Conservation (phyloP, 441 rosid species). For the Isatis lusitanica region DNA sequence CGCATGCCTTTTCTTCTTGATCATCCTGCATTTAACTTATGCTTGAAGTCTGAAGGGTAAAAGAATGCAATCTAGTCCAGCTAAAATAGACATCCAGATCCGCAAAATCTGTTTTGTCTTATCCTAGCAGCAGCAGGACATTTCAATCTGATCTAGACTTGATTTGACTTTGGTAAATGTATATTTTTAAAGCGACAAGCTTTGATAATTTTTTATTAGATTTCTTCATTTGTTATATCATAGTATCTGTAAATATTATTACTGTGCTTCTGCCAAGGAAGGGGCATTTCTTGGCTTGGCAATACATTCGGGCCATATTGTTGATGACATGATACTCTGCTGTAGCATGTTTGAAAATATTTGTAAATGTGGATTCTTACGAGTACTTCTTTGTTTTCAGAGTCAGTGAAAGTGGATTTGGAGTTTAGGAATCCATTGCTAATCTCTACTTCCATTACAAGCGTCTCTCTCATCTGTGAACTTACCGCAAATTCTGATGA, state of each 20-base stretch:
- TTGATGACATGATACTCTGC: constrained; percentile 13
- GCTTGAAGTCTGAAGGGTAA: constrained; percentile 23
- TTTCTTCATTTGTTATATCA: constrained; percentile 12
- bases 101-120: constrained; percentile 17
- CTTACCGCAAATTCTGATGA: constrained; percentile 67
- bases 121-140: background rate
- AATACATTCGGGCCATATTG: constrained; percentile 1
- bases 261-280: constrained; percentile 14
- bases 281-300: constrained; percentile 18
- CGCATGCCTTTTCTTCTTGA: background rate
- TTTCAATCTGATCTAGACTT: constrained; percentile 9
- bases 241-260: constrained; percentile 6
- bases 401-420: constrained; percentile 71
- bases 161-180: constrained; percentile 1
- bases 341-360: constrained; percentile 10
- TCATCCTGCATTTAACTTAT: constrained; percentile 10
- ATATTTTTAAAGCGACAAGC: constrained; percentile 3
- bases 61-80: constrained; percentile 10
- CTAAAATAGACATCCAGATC: background rate
- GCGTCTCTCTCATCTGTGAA: constrained; percentile 81
- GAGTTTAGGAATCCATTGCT: constrained; percentile 86
- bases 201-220: constrained; percentile 6
- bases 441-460: constrained; percentile 67
- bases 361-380: constrained; percentile 12
- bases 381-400: constrained; percentile 48